A percentile compares a stretch with the other conserved stretches of the same genome.
Conservation (phyloP, 2,329 filamentous ascomycete genomes). For the Sclerotinia spermophila region DNA sequence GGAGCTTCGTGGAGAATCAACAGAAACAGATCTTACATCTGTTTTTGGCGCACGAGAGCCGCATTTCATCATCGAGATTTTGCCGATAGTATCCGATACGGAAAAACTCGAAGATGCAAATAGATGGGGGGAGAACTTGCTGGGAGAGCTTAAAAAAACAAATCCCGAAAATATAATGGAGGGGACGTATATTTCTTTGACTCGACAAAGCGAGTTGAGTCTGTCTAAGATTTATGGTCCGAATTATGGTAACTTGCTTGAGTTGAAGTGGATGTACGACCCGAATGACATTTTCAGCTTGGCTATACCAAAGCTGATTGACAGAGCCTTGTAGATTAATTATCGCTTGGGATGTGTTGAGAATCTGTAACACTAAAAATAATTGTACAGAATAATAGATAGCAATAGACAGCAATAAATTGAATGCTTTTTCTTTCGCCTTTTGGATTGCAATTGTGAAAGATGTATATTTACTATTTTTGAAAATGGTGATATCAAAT, state of each 20-base stretch:
- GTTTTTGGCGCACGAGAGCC: conserved; percentile 36
- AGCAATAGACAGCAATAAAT: neutral
- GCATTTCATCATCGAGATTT: conserved; percentile 40
- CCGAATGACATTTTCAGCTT: conserved; percentile 39
- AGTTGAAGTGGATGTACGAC: conserved; percentile 39
- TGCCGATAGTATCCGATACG: conserved; percentile 30
- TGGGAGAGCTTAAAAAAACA: conserved; percentile 27
- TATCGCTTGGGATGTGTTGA: too few species aligned
- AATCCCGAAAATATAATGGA: conserved; percentile 33
- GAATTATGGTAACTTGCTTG: conserved; percentile 27
- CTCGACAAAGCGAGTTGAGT: conserved; percentile 25
- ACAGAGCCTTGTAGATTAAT: neutral
- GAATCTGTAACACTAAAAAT: neutral
- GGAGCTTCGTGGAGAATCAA: conserved; percentile 31
- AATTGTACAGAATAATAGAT: neutral
- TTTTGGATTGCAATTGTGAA: neutral
- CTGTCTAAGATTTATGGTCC: conserved; percentile 36
- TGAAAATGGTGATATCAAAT: neutral
- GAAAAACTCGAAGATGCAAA: conserved; percentile 30
- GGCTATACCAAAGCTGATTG: conserved; percentile 34
- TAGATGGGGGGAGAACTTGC: conserved; percentile 29
- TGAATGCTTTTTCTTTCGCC: neutral
- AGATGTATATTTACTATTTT: neutral
- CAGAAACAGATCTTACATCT: conserved; percentile 24
- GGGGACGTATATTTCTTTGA: conserved; percentile 38